These are phyloP conservation scores for Paxillus involutus DNA, from an alignment of 768 basidiomycete genomes.

Conservation along the genomic window DNA sequence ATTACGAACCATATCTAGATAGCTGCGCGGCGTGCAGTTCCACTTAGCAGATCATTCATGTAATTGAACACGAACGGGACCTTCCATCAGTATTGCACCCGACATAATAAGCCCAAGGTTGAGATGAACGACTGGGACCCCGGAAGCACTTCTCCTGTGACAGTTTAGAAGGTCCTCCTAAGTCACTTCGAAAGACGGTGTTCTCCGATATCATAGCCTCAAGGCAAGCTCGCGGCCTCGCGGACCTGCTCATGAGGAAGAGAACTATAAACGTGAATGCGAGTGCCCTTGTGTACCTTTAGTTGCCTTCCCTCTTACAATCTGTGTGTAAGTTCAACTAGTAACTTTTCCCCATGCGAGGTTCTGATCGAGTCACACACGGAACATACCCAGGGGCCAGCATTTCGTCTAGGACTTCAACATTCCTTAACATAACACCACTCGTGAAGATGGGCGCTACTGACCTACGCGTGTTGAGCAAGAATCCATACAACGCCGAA, in stretches of 20 bases:
- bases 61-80: slow-evolving; percentile 21
- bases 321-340: not conserved
- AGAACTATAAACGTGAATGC: not conserved
- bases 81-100: too few relatives aligned
- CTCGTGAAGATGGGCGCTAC: slow-evolving; percentile 18
- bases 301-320: not conserved
- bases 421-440: too few relatives aligned
- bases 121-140: not conserved
- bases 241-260: not conserved
- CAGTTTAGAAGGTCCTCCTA: not conserved
- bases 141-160: not conserved
- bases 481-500: slow-evolving; percentile 70
- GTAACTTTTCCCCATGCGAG: not conserved
- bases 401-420: not conserved
- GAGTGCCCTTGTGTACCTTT: not conserved
- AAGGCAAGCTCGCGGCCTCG: not conserved
- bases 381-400: not conserved
- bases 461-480: slow-evolving; percentile 17
- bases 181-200: too few relatives aligned
- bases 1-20: slow-evolving; percentile 22
- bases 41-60: slow-evolving; percentile 19
- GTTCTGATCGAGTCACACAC: not conserved
- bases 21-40: slow-evolving; percentile 5
- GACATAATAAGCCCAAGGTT: not conserved
- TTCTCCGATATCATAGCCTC: not conserved